A percentile compares a stretch with the other conserved stretches of the same genome.
Evolutionary conservation across 2,329 filamentous ascomycete species (phyloP).

Genomic region (Botrytis deweyae): DNA sequence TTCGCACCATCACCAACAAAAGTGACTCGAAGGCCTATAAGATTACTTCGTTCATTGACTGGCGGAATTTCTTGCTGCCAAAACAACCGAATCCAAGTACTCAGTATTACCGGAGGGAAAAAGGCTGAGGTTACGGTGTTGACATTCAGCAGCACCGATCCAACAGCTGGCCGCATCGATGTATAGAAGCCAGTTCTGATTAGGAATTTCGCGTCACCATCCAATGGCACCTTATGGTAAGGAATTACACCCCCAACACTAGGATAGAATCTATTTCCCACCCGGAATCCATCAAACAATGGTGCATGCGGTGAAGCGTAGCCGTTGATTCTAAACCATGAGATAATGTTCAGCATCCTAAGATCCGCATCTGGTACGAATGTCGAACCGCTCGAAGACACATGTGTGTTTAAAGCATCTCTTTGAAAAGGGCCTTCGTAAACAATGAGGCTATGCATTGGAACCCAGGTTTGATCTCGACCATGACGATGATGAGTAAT

Average conservation of each 20-base stretch:
- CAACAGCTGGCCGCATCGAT: conserved; percentile 24
- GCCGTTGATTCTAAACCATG: conserved; percentile 22
- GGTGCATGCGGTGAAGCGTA: not conserved
- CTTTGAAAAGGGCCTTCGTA: not conserved
- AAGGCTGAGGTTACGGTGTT: conserved; percentile 26
- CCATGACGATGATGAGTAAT: not conserved
- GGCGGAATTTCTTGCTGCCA: not conserved
- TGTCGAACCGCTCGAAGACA: not conserved
- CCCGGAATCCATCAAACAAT: not conserved
- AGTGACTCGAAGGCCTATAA: not conserved
- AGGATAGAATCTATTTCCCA: conserved; percentile 26
- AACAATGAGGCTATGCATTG: not conserved
- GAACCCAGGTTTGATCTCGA: not conserved
- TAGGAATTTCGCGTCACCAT: not conserved
- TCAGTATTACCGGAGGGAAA: conserved; percentile 15
- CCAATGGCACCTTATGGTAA: not conserved
- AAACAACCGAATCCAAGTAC: conserved; percentile 12
- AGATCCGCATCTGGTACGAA: conserved; percentile 1
- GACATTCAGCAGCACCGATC: conserved; percentile 25
- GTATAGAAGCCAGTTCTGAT: conserved; percentile 22
- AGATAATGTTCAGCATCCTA: conserved; percentile 23
- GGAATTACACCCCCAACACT: not conserved
- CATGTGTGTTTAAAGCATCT: not conserved
- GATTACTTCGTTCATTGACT: no score
- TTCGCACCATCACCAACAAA: not conserved